Conservation (phyloP, 768 basidiomycete genomes). For the Hypholoma sublateritium region DNA sequence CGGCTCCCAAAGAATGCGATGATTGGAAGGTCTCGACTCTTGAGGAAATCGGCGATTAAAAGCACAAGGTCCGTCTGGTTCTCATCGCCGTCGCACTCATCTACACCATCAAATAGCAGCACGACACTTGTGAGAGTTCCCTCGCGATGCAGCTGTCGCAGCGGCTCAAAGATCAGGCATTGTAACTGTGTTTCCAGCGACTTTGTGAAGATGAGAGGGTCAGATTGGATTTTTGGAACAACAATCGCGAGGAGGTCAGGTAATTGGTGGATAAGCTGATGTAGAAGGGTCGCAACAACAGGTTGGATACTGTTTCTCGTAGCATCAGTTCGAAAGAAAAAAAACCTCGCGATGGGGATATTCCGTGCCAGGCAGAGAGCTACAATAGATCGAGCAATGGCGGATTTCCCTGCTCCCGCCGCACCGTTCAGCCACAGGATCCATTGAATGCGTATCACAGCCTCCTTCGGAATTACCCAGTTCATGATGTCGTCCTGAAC, state of each 20-base stretch:
- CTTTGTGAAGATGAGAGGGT: not conserved
- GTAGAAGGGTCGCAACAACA: conserved; percentile 30
- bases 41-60: not conserved
- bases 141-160: not conserved
- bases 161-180: not conserved
- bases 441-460: not conserved
- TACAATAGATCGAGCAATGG: conserved; percentile 22
- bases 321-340: conserved; percentile 30
- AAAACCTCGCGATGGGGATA: conserved; percentile 28
- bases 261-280: conserved; percentile 20
- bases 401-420: conserved; percentile 23
- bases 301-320: conserved; percentile 22
- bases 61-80: not conserved
- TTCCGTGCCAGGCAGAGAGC: conserved; percentile 15
- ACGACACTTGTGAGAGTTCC: not conserved
- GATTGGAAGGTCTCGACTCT: not conserved
- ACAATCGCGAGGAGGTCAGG: not conserved
- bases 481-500: not conserved
- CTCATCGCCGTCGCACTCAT: conserved; percentile 17
- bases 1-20: not conserved
- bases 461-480: not conserved
- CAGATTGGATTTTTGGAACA: not conserved
- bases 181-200: not conserved
- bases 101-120: conserved; percentile 22
- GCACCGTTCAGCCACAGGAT: conserved; percentile 20